Conservation (phyloP, 1,284 basidiomycete species). For the Schizophyllum commune region DNA sequence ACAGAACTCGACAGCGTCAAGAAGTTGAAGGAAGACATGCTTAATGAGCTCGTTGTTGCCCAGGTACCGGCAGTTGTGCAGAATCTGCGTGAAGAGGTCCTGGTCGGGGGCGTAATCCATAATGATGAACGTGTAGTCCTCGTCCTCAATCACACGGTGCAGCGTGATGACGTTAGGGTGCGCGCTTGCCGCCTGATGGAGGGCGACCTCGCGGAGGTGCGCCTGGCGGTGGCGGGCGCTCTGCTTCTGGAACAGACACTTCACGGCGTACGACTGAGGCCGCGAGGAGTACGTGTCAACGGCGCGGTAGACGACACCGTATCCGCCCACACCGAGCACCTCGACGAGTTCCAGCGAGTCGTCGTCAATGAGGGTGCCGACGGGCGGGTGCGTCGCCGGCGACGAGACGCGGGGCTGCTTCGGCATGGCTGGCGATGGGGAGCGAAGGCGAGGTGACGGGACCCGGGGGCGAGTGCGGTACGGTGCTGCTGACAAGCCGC, state of each 20-base stretch:
- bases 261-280: constrained; percentile 78
- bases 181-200: constrained; percentile 81
- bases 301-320: constrained; percentile 93
- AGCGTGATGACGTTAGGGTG: constrained; percentile 88
- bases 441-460: background rate
- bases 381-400: constrained; percentile 41
- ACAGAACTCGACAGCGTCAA: constrained; percentile 89
- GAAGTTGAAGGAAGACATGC: constrained; percentile 84
- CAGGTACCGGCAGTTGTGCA: constrained; percentile 63
- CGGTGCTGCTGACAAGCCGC: background rate
- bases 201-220: constrained; percentile 74
- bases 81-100: constrained; percentile 87
- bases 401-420: background rate
- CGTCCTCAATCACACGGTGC: constrained; percentile 80
- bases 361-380: constrained; percentile 76
- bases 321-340: constrained; percentile 90
- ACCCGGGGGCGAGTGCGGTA: background rate
- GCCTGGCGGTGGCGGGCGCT: constrained; percentile 60
- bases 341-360: constrained; percentile 82
- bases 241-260: constrained; percentile 69
- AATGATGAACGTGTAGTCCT: constrained; percentile 60
- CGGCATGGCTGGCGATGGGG: background rate
- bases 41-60: constrained; percentile 81
- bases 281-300: constrained; percentile 51
- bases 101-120: constrained; percentile 82